Base-by-base conservation (phyloP, 2,329 filamentous ascomycete species). In the Coniella lustricola region DNA sequence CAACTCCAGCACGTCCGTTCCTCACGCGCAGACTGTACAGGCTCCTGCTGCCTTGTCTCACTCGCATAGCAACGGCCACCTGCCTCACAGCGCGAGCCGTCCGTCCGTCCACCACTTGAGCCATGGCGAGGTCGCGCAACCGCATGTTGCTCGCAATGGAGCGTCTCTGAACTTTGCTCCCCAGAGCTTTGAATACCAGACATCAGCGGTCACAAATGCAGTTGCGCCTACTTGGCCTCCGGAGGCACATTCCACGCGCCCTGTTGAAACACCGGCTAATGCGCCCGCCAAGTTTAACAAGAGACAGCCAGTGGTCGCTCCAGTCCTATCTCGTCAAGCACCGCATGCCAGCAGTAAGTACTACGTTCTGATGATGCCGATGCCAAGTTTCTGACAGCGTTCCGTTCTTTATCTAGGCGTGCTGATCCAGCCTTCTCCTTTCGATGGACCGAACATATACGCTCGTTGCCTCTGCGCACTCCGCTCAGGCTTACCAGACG, bases 391-490 rank as follows among this genome's bases (percentile, higher is more conserved):
- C 51, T 50, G 21, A 53, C 22, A n/a, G 25, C 9, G 14, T 31
- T 12, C 25, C 10, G 5, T 29, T 10, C 25, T 5, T 7, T 17
- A n/a, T 32, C 14, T 22, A 52, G 51, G 51, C 18, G 22, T 55
- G 16, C 60, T 63, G 34, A 62, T 45, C 12, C 51, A 53, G 22
- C 51, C 48, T 13, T 46, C 44, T 43, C 12, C 40, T 7, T 85
- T 82, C 57, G 82, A 86, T 53, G 87, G 87, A 1, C 87, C 87
- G 2, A 93, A 94, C 61, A 95, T 96, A 55, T 97, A 96, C 62
- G 84, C 91, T 42, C 84, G 90, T 37, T 94, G 89, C 54, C 76
- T 95, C 33, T 83, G 90, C 57, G 84, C 90, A 4, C 71, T 98
- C 21, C 85, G 87, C 54, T 95, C 89, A 13, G 81, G 81, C 2